Base-by-base conservation (phyloP, 805 yeast species). In the Brettanomyces nanus region DNA sequence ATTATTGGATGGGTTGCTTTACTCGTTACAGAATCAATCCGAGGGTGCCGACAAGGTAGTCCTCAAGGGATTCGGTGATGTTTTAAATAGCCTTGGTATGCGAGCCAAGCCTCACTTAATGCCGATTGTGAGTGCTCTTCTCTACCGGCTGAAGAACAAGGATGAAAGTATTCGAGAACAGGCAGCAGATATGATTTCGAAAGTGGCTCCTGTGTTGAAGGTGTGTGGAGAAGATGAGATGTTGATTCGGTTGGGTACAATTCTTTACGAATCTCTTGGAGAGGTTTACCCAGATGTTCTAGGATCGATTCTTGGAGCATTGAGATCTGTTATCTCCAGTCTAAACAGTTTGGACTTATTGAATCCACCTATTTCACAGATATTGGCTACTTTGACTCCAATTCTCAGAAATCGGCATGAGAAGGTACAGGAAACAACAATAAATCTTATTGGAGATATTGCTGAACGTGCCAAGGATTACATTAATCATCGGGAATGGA, bases 401-500 rank as follows among this genome's bases (percentile, higher is more conserved):
- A 87, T 92, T 48, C 64, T 92, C 56, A 75, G 87, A 46, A 92
- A 92, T 54, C 67, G 90, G 42, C 92, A 89, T 53, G 95, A 83
- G 45, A 83, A 82, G 45, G 97, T 92, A 2, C 97, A 87, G 56
- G 90, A 85, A 45, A 73, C 79, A 43, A 75, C 89, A 6, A 82
- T 92, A 28, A 75, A 70, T 31, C 63, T 90, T 15, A 80, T 92
- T 19, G 96, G 96, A 2, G 66, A 75, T 36, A 80, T 90, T 38
- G 96, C 97, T 0, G 75, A 71, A 35, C 69, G 75, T 31, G 89
- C 84, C 7, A 79, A 95, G 1, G 94, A 85, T 45, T 75, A 76
- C 39, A 84, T 87, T 13, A 77, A 87, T 27, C 95, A 95, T 3
- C 77, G 85, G 44, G 99, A 92, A 59, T 92, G 98, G 99, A 85